Evolutionary conservation across 2,329 filamentous ascomycete genomes (phyloP), one percentile per base, ranked within the genome.

Genomic region (Penicillium sp.): DNA sequence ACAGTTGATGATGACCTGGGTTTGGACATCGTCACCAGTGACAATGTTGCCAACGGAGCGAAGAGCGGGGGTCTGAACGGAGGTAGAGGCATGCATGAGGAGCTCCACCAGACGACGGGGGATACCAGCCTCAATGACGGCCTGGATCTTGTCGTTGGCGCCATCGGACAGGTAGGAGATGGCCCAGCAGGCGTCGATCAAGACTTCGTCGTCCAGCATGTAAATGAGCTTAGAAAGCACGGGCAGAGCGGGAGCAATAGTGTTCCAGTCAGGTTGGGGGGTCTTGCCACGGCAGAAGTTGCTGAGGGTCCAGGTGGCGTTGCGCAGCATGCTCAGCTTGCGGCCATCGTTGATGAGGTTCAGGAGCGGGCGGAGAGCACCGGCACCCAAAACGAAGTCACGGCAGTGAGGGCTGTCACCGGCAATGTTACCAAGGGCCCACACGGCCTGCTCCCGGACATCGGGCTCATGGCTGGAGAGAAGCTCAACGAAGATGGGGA

Each of bases 281-380:
- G 91, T 96, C 82, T 98, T 98, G 74, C 93, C 93, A 78, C 93
- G 89, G 77, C 93, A 98, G 76, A 98, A 98, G 79, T 98, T 98
- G 80, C 93, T 97, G 47, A 98, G 77, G 36, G 93, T 98, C 93
- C 93, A 98, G 20, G 93, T 98, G 28, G 93, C 93, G 69, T 98
- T 98, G 60, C 93, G 82, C 42, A 98, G 84, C 93, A 98, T 98
- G 80, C 90, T 97, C 48, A 98, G 78, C 79, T 98, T 98, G 65
- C 93, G 89, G 76, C 93, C 96, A 71, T 98, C 93, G 44, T 91
- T 91, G 47, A 98, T 83, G 36, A 98, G 81, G 64, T 82, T 82
- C 47, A 98, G 81, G 47, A 98, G 80, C 42, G 93, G 93, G 70
- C 89, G 89, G 42, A 98, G 81, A 53, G 93, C 93, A 63, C 90